phyloP scores from a whole-genome alignment of 768 basidiomycete genomes.

The Suillus tomentosus region DNA sequence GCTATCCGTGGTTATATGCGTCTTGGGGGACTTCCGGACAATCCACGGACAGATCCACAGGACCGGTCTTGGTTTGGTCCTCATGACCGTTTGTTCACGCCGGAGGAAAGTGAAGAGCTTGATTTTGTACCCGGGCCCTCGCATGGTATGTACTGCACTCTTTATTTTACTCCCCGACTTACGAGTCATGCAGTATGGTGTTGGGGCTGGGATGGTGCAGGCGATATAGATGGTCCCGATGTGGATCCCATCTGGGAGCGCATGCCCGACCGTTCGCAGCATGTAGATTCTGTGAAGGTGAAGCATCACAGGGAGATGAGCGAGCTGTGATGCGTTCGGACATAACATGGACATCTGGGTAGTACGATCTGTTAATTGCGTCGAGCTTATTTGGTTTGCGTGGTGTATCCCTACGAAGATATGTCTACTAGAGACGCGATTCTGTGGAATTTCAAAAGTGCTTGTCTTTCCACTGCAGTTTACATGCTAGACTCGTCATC shows the following conservation, averaged over 20 bases:
- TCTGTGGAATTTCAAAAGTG: not conserved
- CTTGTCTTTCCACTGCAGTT: not conserved
- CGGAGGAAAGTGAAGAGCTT: slow-evolving; percentile 80
- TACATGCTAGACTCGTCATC: not conserved
- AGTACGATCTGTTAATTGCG: not conserved
- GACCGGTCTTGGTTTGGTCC: slow-evolving; percentile 98
- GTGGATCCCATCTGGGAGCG: slow-evolving; percentile 97
- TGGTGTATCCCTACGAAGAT: not conserved
- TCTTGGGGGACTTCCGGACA: slow-evolving; percentile 95
- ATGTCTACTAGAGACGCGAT: not conserved
- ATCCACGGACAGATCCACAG: slow-evolving; percentile 95
- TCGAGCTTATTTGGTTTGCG: not conserved
- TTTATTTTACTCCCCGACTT: not conserved
- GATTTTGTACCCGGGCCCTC: slow-evolving; percentile 81
- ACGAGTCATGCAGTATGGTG: slow-evolving; percentile 78
- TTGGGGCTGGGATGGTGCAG: slow-evolving; percentile 99
- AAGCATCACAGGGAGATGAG: slow-evolving; percentile 60
- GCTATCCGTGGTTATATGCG: slow-evolving; percentile 92
- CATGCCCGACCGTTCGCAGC: slow-evolving; percentile 67
- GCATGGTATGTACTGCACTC: slow-evolving; percentile 55
- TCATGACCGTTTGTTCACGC: slow-evolving; percentile 90
- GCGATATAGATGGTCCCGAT: slow-evolving; percentile 96
- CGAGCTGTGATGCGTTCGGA: slow-evolving; percentile 19
- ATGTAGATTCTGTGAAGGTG: slow-evolving; percentile 60
- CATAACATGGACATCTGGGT: not conserved